Evolutionary conservation across 2,329 filamentous ascomycete species (phyloP).

Genomic region (Microdochium bolleyi): DNA sequence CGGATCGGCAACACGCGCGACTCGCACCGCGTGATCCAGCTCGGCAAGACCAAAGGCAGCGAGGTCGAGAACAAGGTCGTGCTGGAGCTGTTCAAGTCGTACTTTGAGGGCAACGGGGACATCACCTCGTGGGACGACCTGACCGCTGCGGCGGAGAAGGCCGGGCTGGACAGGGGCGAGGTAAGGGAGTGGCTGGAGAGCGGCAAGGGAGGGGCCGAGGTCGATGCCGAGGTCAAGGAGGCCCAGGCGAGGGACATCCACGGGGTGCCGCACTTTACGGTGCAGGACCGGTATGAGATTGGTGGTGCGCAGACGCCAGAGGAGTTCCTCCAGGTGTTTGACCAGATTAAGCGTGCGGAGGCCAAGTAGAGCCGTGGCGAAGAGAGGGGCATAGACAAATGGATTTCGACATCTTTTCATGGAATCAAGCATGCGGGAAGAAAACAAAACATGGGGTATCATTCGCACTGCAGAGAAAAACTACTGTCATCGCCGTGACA

Average conservation of each 20-base stretch:
- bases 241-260: conserved; percentile 5
- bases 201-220: background rate
- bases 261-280: conserved; percentile 9
- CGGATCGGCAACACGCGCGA: conserved; percentile 23
- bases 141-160: conserved; percentile 9
- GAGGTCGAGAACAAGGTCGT: conserved; percentile 11
- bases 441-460: background rate
- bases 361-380: background rate
- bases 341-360: conserved; percentile 6
- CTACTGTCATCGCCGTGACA: too few species aligned
- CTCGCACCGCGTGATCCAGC: conserved; percentile 23
- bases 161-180: conserved; percentile 10
- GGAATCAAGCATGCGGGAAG: too few species aligned
- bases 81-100: conserved; percentile 16
- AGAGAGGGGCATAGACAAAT: too few species aligned
- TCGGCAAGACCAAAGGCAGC: conserved; percentile 7
- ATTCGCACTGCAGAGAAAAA: too few species aligned
- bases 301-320: conserved; percentile 6
- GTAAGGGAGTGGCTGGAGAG: conserved; percentile 5
- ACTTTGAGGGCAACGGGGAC: conserved; percentile 21
- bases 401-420: too few species aligned
- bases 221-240: conserved; percentile 4
- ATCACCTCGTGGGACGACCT: conserved; percentile 15
- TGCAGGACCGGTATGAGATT: conserved; percentile 7
- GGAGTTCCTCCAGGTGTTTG: conserved; percentile 11